phyloP scores from a whole-genome alignment of 306 rosid species.

The Pachyrhizus erosus region DNA sequence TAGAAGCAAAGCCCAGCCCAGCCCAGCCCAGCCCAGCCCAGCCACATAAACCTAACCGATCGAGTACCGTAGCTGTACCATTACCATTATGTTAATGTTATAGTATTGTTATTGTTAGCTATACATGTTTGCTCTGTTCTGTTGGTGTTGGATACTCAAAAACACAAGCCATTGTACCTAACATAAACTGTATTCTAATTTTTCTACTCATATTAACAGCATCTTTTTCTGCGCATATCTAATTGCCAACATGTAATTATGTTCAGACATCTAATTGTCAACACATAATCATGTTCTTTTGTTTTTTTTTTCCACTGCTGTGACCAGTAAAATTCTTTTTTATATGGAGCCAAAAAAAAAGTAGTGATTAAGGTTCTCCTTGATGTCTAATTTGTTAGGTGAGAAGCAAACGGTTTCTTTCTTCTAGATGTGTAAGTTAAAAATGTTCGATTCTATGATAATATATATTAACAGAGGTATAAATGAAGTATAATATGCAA shows the following conservation, averaged over 20 bases:
- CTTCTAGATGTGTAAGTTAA: neutral
- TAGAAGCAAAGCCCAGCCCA: too few relatives aligned
- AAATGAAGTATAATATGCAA: too few relatives aligned
- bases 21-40: too few relatives aligned
- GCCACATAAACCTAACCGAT: too few relatives aligned
- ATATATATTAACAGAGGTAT: too few relatives aligned
- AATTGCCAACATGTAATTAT: neutral
- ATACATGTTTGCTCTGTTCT: too few relatives aligned
- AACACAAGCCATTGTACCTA: too few relatives aligned
- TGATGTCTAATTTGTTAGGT: neutral
- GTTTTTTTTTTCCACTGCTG: neutral
- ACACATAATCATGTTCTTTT: conserved; percentile 1
- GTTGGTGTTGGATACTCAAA: too few relatives aligned
- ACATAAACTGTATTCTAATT: neutral
- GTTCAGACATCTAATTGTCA: neutral
- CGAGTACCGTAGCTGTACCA: too few relatives aligned
- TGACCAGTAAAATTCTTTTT: neutral
- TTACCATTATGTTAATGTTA: too few relatives aligned
- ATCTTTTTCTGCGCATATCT: neutral
- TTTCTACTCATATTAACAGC: neutral
- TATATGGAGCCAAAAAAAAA: neutral
- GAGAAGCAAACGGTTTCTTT: neutral
- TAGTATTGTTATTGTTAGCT: too few relatives aligned
- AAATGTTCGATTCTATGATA: neutral
- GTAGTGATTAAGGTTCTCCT: conserved; percentile 1